Conservation (phyloP, 805 yeast species). For the Tetrapisispora namnaoensis region DNA sequence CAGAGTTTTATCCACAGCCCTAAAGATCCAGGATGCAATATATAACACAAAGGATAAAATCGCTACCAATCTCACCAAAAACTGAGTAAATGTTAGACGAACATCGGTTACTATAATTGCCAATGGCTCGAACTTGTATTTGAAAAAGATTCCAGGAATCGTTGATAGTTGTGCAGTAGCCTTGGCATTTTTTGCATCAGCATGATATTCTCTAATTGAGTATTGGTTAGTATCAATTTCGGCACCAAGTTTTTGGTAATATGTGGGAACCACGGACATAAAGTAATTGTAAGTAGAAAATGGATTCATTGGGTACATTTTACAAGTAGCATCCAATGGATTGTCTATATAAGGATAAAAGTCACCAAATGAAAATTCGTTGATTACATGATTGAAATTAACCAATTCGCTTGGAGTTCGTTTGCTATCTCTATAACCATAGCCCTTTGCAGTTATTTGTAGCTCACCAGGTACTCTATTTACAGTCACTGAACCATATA, state of each 20-base stretch:
- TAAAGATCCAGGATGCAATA: constrained; percentile 55
- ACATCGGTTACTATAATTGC: constrained; percentile 57
- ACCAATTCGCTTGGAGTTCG: constrained; percentile 41
- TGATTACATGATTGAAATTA: constrained; percentile 76
- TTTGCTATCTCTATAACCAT: constrained; percentile 41
- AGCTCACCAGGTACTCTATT: constrained; percentile 80
- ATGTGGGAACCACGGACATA: constrained; percentile 76
- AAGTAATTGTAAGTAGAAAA: constrained; percentile 52
- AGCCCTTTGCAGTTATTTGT: constrained; percentile 71
- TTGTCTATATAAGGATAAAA: constrained; percentile 79
- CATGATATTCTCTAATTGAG: constrained; percentile 52
- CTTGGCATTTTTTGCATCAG: constrained; percentile 19
- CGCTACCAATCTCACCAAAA: constrained; percentile 68
- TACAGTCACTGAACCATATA: constrained; percentile 74
- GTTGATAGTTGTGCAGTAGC: constrained; percentile 10
- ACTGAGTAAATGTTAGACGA: constrained; percentile 68
- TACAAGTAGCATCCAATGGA: constrained; percentile 75
- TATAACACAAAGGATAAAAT: constrained; percentile 75
- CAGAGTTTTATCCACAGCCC: constrained; percentile 45
- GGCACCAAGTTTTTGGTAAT: constrained; percentile 60
- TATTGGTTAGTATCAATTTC: constrained; percentile 77
- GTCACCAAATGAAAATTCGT: constrained; percentile 84
- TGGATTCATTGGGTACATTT: constrained; percentile 38
- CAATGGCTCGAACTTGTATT: constrained; percentile 84
- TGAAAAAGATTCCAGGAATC: constrained; percentile 72